These are phyloP conservation scores for Diospyros kaki DNA, from an alignment of 148 eudicot species.

Conservation along the genomic window DNA sequence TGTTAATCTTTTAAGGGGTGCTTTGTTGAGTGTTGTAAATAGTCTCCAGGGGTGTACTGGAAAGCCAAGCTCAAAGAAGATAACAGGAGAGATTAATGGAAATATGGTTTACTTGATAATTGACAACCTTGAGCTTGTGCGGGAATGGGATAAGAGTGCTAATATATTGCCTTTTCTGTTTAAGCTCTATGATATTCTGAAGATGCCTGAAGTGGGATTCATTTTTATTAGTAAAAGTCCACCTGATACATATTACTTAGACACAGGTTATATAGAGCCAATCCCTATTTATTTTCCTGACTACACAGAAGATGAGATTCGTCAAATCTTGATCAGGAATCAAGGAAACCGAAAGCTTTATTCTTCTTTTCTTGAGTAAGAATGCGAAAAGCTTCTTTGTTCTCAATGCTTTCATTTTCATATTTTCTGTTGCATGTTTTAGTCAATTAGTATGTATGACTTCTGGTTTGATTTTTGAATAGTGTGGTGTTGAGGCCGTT, in stretches of 20 bases:
- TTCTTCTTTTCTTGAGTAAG: constrained; percentile 92
- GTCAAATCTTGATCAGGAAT: constrained; percentile 61
- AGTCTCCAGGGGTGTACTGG: constrained; percentile 40
- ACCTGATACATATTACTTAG: constrained; percentile 70
- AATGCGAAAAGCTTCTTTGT: not conserved
- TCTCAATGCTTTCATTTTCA: not conserved
- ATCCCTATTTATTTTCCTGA: constrained; percentile 71
- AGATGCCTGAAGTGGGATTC: constrained; percentile 71
- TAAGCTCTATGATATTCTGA: constrained; percentile 58
- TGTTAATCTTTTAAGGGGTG: constrained; percentile 59
- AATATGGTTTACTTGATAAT: constrained; percentile 74
- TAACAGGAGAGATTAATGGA: constrained; percentile 37
- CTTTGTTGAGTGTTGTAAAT: constrained; percentile 47
- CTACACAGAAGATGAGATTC: constrained; percentile 75
- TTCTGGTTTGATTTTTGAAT: constrained; percentile 21
- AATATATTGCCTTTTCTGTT: constrained; percentile 66
- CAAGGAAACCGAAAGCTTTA: constrained; percentile 55
- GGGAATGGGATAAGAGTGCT: constrained; percentile 84
- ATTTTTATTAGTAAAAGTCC: constrained; percentile 75
- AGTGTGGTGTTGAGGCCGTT: constrained; percentile 77
- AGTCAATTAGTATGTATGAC: not conserved
- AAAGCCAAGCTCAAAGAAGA: constrained; percentile 39
- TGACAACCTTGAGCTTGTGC: constrained; percentile 71
- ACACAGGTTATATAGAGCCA: constrained; percentile 76
- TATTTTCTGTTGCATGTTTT: constrained; percentile 5